Evolutionary conservation across 805 yeast genomes (phyloP), one percentile per base, ranked within the genome.

Genomic region (Kodamaea leandrae): DNA sequence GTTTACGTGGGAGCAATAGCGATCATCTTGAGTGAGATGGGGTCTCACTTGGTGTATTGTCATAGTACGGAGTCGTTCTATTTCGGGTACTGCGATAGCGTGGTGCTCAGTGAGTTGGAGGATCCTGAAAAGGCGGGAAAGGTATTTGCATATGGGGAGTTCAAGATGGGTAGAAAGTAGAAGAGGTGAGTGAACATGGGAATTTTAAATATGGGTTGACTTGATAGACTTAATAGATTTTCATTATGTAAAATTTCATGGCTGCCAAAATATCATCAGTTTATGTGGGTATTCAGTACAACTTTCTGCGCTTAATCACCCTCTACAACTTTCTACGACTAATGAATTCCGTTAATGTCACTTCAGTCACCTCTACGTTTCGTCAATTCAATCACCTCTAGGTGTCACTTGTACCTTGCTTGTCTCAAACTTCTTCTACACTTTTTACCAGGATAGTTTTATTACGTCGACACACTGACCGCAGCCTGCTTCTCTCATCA

Each of bases 1-100:
- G 36, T 56, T 1, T 70, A 70, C 42, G 55, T 64, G 20, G 73
- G 74, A 3, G 59, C 55, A 14, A 47, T 67, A 2, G 46, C 60
- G 6, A 38, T 57, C 1, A 41, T 61, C 2, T 41, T 48, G n/a
- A 37, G 51, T 27, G 40, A 35, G 4, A 42, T 39, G 12, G 30
- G 34, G 14, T 44, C 37, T n/a, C 38, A 36, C 10, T 25, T 68
- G 14, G 45, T 63, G 0, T 69, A 64, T 42, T 63, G 67, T 28
- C 74, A 68, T 43, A 61, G 65, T 9, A 69, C 73, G 42, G 24
- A 54, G 46, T 64, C 46, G 2, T 54, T 55, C 23, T 53, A 54
- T 41, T 58, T 56, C 38, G 61, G 55, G n/a, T 57, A 48, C 43
- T 44, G 49, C 23, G 37, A 46, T 8, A 61, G 60, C 32, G 41